Base-by-base conservation (phyloP, 2,329 filamentous ascomycete genomes). In the Dactylellina sp. region DNA sequence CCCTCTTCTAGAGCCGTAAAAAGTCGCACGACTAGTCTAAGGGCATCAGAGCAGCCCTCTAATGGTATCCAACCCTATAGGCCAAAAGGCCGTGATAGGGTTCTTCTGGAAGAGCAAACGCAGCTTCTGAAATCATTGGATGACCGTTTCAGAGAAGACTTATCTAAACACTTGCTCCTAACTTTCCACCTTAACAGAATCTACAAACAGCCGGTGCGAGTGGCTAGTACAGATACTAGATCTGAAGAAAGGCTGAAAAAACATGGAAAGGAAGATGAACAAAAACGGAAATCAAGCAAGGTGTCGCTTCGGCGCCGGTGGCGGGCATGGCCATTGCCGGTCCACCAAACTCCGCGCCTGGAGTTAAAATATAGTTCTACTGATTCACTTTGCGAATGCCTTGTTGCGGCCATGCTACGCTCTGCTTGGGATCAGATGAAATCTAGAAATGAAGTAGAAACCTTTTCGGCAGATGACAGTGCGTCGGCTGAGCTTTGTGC, bases 281-380 rank as follows among this genome's bases (percentile, higher is more conserved):
- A 24, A 16, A 24, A 12, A 9, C 57, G 12, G 14, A 57, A 37
- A 12, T n/a, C 24, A 40, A 50, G n/a, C 5, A 40, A 63, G 35
- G 39, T 47, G 18, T 63, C 56, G n/a, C 60, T 59, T 46, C 57
- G 22, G 44, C 61, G 50, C 32, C 40, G 60, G 16, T 75, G 71
- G 71, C 47, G 62, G 49, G 71, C 71, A 20, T 75, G 71, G 71
- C 71, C 71, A 11, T 55, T 75, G 7, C 62, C 55, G 22, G 9
- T 32, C 1, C 40, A 62, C 6, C 49, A 62, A 53, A 56, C 44
- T 12, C 61, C 71, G 28, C 62, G 62, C 28, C 40, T 50, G 14
- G 71, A 66, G 16, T 28, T 53, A n/a, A 39, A 35, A 44, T 50
- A 47, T 40, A 57, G 44, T n/a, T 49, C 61, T 42, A 24, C 60